Conservation (phyloP, 148 eudicot genomes). For the Rhododendron vialii region DNA sequence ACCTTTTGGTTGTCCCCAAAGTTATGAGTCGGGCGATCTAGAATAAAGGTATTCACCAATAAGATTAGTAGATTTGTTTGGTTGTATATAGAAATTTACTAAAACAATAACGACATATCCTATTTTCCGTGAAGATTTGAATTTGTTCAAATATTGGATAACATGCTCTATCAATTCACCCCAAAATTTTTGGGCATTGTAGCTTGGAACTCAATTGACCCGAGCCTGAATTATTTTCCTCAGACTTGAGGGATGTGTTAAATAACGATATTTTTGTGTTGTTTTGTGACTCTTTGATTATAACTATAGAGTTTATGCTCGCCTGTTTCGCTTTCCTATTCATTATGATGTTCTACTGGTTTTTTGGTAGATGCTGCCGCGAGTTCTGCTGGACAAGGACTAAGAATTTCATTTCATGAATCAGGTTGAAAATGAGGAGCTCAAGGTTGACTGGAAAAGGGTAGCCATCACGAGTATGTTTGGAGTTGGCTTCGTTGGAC, state of each 20-base stretch:
- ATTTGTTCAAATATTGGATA: neutral
- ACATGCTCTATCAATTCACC: neutral
- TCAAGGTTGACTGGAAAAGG: constrained; percentile 74
- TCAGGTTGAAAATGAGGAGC: constrained; percentile 43
- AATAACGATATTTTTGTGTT: neutral
- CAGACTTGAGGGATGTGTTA: neutral
- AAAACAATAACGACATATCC: neutral
- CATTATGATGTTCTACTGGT: neutral
- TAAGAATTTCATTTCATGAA: neutral
- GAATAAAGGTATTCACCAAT: neutral
- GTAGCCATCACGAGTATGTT: constrained; percentile 84
- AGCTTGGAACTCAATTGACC: neutral
- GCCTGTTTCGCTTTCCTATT: neutral
- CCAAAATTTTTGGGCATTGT: neutral
- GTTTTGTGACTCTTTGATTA: neutral
- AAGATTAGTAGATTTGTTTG: neutral
- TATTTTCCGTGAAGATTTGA: neutral
- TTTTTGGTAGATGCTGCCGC: neutral
- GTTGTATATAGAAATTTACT: neutral
- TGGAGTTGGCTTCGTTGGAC: constrained; percentile 90
- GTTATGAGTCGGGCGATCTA: neutral
- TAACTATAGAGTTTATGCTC: neutral
- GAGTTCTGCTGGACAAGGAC: neutral
- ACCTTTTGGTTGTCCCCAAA: neutral
- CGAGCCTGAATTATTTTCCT: neutral